Base-by-base conservation (phyloP, 441 rosid genomes). In the Syzygium malaccense region DNA sequence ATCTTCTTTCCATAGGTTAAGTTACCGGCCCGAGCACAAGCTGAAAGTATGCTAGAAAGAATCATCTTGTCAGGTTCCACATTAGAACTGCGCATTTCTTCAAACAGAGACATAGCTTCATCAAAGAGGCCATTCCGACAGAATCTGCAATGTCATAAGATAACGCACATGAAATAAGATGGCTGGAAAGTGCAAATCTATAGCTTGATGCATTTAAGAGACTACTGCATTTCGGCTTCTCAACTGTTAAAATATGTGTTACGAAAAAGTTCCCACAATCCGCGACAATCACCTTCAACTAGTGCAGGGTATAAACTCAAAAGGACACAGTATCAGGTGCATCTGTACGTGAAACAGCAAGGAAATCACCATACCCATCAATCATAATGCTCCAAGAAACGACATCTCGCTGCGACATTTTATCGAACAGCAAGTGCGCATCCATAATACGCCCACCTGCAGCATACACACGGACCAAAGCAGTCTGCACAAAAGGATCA, bases 371-470 rank as follows among this genome's bases (percentile, higher is more conserved):
- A 86, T 91, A 94, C 95, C 96, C 94, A 88, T 92, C 93, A 68
- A 94, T 94, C 93, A 96, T 94, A 85, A 89, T 91, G 88, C 92
- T 92, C 96, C 98, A 96, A 2, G 94, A 54, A 88, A 95, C 95
- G 78, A 94, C 86, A 89, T 94, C 98, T 84, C 93, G 88, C 1
- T 92, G 91, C 48, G 93, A 90, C 95, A 95, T 94, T 93, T 89
- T 94, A 87, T 94, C 95, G 85, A 94, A 96, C 94, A 90, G 55
- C 62, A 89, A 86, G 23, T 93, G 94, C 10, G 96, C 95, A 25
- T 93, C 93, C 32, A 25, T 10, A 55, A 93, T 85, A 86, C 87
- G 88, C 30, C 93, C 93, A 68, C 95, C 92, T 1, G 89, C 88
- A 0, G 89, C 89, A 18, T 94, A 95, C 92, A 93, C 78, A 3